Base-by-base conservation (phyloP, 1,139 yeast species). In the Protomyces lactucae-debilis region DNA sequence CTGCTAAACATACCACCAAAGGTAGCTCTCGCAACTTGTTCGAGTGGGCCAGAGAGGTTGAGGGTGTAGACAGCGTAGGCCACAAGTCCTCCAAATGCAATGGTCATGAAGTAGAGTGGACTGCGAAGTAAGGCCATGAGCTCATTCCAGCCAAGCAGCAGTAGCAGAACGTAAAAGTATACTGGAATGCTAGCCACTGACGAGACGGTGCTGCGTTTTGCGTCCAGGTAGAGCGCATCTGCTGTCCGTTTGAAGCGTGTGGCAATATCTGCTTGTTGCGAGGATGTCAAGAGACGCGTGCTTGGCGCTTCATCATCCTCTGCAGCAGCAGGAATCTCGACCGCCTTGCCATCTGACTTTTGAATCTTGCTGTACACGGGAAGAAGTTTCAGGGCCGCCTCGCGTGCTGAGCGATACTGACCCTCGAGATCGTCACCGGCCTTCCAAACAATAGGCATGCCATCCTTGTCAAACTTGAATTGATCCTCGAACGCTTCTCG, bases 61-160 rank as follows among this genome's bases (percentile, higher is more conserved):
- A 87, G 79, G 61, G 82, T 81, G 73, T 88, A 87, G 69, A 91
- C 81, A 61, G 87, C 81, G 72, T 87, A 90, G 1, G 82, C 74
- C 1, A 83, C 87, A 0, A 87, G 90, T 0, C 82, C 83, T 1
- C 88, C 69, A 60, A 91, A 72, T 10, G 83, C 68, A 8, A 83
- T 71, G 64, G 86, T 76, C 21, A 90, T 78, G 71, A 91, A 85
- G 70, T 87, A 80, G 28, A 88, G 72, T 36, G 99, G 99, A 74
- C 89, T 92, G 68, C 95, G 82, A 60, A 93, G 73, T 25, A 93
- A 84, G 8, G 95, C 87, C 87, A 91, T 83, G 71, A 93, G 87
- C 78, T 95, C 98, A 75, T 92, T 92, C 97, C 97, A 93, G 14
- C 99, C 99, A 39, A 93, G 79, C 6, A 88, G 84, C 2, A 87